Percentiles rank a stretch among this genome's conserved stretches.
These are phyloP conservation scores for Xylaria polymorpha DNA, from an alignment of 2,329 filamentous ascomycete genomes.

Conservation along the genomic window DNA sequence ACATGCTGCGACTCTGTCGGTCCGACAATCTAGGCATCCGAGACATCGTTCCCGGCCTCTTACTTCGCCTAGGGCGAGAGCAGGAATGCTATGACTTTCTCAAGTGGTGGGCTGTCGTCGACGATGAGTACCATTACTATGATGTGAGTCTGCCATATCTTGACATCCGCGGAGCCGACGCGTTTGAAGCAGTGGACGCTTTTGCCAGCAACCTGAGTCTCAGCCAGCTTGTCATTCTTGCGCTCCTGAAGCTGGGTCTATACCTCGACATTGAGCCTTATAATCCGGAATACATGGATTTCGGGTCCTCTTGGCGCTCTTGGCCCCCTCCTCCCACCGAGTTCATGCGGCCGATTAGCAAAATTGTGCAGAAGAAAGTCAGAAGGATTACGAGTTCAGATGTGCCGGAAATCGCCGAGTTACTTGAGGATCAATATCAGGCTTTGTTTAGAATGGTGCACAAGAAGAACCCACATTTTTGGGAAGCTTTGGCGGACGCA, in stretches of 20 bases:
- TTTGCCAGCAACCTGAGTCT: slow-evolving; percentile 32
- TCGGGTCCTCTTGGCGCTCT: background rate
- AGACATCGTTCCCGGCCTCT: slow-evolving; percentile 42
- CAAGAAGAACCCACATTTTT: slow-evolving; percentile 32
- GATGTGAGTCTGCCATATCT: slow-evolving; percentile 38
- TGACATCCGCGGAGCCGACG: slow-evolving; percentile 37
- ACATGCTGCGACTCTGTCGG: slow-evolving; percentile 42
- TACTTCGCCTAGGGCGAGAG: slow-evolving; percentile 49
- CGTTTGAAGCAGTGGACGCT: slow-evolving; percentile 36
- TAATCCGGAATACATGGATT: slow-evolving; percentile 23
- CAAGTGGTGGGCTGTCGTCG: slow-evolving; percentile 57
- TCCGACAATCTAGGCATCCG: slow-evolving; percentile 43
- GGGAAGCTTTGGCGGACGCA: slow-evolving; percentile 33
- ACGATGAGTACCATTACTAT: slow-evolving; percentile 28
- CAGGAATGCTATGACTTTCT: slow-evolving; percentile 59
- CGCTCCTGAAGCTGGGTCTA: slow-evolving; percentile 38
- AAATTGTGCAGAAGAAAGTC: slow-evolving; percentile 31
- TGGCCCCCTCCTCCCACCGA: slow-evolving; percentile 30
- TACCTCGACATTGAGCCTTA: slow-evolving; percentile 33
- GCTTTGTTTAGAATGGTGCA: slow-evolving; percentile 34
- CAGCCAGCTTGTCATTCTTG: slow-evolving; percentile 36
- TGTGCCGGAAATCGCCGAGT: slow-evolving; percentile 23
- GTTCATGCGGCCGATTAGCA: slow-evolving; percentile 33
- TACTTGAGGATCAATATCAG: slow-evolving; percentile 30
- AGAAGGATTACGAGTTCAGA: slow-evolving; percentile 20